phyloP scores from a whole-genome alignment of 257 asterid genomes.

The Rhazya stricta region DNA sequence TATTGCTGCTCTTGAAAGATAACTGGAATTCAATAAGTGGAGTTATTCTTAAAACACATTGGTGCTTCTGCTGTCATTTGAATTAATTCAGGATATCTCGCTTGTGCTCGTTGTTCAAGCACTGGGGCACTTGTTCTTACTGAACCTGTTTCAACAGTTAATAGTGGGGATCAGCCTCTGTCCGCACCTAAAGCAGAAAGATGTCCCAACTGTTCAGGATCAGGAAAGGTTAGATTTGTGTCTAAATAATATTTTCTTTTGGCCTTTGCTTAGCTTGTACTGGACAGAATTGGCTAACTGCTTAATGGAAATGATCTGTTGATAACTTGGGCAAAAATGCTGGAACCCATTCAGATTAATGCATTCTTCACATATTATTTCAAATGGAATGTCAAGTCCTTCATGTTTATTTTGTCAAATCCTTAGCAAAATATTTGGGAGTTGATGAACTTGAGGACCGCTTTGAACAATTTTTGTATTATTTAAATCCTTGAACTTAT shows the following conservation, averaged over 20 bases:
- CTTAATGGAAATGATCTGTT: background rate
- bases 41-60: too few relatives aligned
- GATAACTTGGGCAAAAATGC: background rate
- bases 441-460: background rate
- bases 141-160: conserved; percentile 59
- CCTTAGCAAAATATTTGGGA: background rate
- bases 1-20: background rate
- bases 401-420: background rate
- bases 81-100: conserved; percentile 71
- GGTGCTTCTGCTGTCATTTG: background rate
- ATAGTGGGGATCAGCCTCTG: conserved; percentile 45
- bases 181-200: conserved; percentile 75
- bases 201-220: conserved; percentile 83
- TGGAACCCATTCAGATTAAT: background rate
- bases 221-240: conserved; percentile 69
- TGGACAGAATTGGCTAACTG: background rate
- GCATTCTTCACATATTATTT: background rate
- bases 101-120: conserved; percentile 92
- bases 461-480: background rate
- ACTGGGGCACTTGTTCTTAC: conserved; percentile 74
- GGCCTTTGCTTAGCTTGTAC: background rate
- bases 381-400: background rate
- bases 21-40: background rate
- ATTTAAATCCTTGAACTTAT: background rate
- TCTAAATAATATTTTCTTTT: background rate